A percentile compares a stretch with the other conserved stretches of the same genome.
Evolutionary conservation across 768 basidiomycete genomes (phyloP).

Genomic region (Termitomyces sp.): DNA sequence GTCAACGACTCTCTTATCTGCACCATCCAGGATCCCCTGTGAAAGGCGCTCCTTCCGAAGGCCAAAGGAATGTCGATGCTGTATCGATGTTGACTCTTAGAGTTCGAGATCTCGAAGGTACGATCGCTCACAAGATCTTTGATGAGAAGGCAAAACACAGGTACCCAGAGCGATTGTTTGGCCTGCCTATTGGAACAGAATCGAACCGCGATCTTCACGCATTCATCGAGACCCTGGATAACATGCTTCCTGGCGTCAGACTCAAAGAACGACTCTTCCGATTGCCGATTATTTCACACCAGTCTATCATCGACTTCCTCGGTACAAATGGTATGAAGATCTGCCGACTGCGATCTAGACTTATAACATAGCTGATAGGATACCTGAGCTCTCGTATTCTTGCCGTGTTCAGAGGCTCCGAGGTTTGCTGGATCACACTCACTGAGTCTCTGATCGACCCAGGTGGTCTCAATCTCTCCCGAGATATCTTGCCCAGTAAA

Average conservation of each 20-base stretch:
- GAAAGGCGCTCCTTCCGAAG: not conserved
- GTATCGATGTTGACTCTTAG: conserved; percentile 9
- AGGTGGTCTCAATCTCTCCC: conserved; percentile 45
- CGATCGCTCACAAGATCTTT: not conserved
- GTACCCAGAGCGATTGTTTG: conserved; percentile 33
- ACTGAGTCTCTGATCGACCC: conserved; percentile 39
- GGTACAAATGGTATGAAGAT: conserved; percentile 25
- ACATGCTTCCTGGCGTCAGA: not conserved
- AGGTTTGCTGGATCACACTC: conserved; percentile 38
- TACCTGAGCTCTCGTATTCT: conserved; percentile 41
- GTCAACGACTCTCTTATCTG: conserved; percentile 25
- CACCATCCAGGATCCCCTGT: conserved; percentile 3
- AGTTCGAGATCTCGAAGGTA: conserved; percentile 29
- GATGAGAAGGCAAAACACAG: conserved; percentile 1
- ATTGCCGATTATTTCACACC: not conserved
- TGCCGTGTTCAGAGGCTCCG: conserved; percentile 37
- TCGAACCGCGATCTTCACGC: conserved; percentile 32
- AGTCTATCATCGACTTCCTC: conserved; percentile 31
- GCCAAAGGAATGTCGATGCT: not conserved
- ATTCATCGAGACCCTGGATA: conserved; percentile 24
- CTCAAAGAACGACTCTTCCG: not conserved
- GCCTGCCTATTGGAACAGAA: conserved; percentile 9
- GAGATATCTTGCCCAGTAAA: conserved; percentile 39
- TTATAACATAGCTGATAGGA: conserved; percentile 24
- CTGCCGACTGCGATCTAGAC: not conserved